Base-by-base conservation (phyloP, 108 stramenopile species). In the Chaetoceros tenuissimus region DNA sequence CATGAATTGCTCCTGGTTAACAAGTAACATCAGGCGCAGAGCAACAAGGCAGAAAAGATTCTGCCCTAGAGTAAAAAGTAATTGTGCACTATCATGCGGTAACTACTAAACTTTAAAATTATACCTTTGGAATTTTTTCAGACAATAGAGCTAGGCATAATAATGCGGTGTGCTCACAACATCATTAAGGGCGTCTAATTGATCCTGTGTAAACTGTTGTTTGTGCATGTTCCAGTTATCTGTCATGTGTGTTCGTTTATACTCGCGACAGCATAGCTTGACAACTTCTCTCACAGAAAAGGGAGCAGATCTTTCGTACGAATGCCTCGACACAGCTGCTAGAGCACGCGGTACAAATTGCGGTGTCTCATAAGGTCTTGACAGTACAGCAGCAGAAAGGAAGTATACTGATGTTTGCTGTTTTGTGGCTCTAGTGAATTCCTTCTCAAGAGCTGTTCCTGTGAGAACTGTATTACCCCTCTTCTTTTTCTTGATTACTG, bases 161-260 rank as follows among this genome's bases (percentile, higher is more conserved):
- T 92, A 92, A 64, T 92, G 91, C 22, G 91, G 91, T 10, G 85
- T 80, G 63, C 91, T 94, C 0, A 90, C 85, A 24, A 94, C 92
- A 67, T 94, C 93, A 43, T 91, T 85, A 49, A 94, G 66, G 3
- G 85, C 81, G 29, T 94, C 93, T 0, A 94, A 53, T 54, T 94
- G 80, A 56, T 85, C 85, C 65, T 79, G 85, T 21, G 75, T 84
- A 48, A 94, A 94, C 27, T 69, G 69, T 28, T 69, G 59, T 25
- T 74, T 81, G 52, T 89, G 86, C n/a, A 77, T 66, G 51, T 82
- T 87, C 93, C 93, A 94, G 60, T 88, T 88, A 53, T 94, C 93
- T 13, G 78, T 77, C 63, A 86, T 89, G 56, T 94, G 93, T 3
- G 93, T 94, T 28, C 85, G 64, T 48, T 91, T 90, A 71, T 87